A percentile compares a stretch with the other conserved stretches of the same genome.
Evolutionary conservation across 352 stramenopile genomes (phyloP).

Genomic region (Phytophthora ramorum): DNA sequence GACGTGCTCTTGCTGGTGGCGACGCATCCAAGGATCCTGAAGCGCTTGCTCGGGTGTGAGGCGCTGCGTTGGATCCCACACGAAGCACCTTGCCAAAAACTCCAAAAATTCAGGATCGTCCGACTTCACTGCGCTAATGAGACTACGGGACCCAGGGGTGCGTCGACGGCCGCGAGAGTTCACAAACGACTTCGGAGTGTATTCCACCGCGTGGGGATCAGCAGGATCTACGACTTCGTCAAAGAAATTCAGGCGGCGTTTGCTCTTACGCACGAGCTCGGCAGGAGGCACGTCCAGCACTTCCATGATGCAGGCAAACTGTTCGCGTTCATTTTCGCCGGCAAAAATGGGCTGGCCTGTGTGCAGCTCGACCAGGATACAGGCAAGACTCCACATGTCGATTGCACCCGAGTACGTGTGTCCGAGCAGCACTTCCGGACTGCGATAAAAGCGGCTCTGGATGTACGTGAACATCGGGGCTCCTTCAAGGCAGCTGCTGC

Average conservation of each 20-base stretch:
- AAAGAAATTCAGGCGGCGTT: constrained; percentile 75
- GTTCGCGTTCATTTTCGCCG: constrained; percentile 83
- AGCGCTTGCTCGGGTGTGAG: constrained; percentile 65
- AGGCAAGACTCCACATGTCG: constrained; percentile 93
- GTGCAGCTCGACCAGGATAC: constrained; percentile 85
- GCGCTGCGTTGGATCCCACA: constrained; percentile 65
- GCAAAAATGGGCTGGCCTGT: constrained; percentile 88
- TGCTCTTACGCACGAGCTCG: constrained; percentile 56
- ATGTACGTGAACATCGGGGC: constrained; percentile 97
- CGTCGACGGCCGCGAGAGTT: constrained; percentile 73
- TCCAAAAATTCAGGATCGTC: constrained; percentile 64
- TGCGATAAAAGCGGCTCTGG: constrained; percentile 97
- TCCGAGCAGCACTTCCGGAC: constrained; percentile 97
- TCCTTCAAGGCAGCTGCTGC: constrained; percentile 93
- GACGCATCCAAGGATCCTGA: constrained; percentile 65
- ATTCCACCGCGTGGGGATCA: constrained; percentile 20
- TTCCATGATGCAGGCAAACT: constrained; percentile 91
- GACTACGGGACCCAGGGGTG: constrained; percentile 40
- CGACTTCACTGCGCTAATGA: constrained; percentile 47
- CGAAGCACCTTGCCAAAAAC: constrained; percentile 74
- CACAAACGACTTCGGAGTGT: constrained; percentile 54
- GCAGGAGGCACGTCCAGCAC: constrained; percentile 59
- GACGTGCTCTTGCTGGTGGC: constrained; percentile 3
- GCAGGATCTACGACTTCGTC: constrained; percentile 40
- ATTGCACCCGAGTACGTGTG: constrained; percentile 80